Percentiles rank a stretch among this genome's conserved stretches.
Conservation (phyloP, 1,139 yeast species). For the Pichia sp. region DNA sequence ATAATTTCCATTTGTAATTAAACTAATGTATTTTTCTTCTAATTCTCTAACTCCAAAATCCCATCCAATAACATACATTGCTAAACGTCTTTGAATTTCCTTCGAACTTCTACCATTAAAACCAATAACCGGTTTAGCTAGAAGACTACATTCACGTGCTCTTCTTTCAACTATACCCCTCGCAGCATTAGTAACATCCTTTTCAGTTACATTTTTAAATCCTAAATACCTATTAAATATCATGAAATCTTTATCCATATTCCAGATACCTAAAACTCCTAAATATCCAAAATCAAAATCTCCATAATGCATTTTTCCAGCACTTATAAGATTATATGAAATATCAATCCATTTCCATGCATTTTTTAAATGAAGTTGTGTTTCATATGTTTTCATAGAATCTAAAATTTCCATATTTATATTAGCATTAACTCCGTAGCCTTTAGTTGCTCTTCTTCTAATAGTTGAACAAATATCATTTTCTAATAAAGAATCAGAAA, state of each 20-base stretch:
- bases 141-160: slow-evolving; percentile 21
- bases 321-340: slow-evolving; percentile 60
- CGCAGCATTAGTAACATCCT: slow-evolving; percentile 36
- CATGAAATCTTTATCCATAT: slow-evolving; percentile 59
- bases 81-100: slow-evolving; percentile 62
- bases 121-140: slow-evolving; percentile 33
- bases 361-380: slow-evolving; percentile 56
- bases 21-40: slow-evolving; percentile 56
- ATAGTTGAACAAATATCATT: slow-evolving; percentile 65
- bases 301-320: slow-evolving; percentile 63
- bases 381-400: slow-evolving; percentile 45
- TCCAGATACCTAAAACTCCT: slow-evolving; percentile 90
- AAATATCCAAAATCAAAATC: slow-evolving; percentile 76
- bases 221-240: slow-evolving; percentile 46
- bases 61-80: slow-evolving; percentile 89
- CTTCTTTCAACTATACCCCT: slow-evolving; percentile 28
- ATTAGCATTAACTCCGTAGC: slow-evolving; percentile 69
- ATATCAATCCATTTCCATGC: slow-evolving; percentile 89
- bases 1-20: slow-evolving; percentile 54
- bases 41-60: slow-evolving; percentile 72
- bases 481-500: slow-evolving; percentile 33
- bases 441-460: slow-evolving; percentile 60
- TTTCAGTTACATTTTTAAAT: slow-evolving; percentile 36
- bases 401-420: slow-evolving; percentile 59
- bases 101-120: slow-evolving; percentile 46